phyloP scores from a whole-genome alignment of 2,329 filamentous ascomycete species.

The Hypoxylon sp. region DNA sequence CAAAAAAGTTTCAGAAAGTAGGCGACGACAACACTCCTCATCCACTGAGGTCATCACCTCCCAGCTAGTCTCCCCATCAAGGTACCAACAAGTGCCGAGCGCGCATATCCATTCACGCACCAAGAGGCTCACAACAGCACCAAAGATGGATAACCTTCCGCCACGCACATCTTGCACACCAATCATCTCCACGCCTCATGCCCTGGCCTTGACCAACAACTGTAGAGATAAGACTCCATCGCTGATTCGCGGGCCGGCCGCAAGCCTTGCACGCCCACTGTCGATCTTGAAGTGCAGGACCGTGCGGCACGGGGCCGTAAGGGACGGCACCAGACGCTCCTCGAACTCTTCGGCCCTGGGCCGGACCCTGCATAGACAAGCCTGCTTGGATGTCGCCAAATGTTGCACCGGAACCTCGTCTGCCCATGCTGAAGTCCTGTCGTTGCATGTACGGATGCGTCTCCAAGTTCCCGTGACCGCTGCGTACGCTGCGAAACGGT shows the following conservation, averaged over 20 bases:
- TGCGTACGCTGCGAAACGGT: conserved; percentile 42
- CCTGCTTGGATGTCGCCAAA: not conserved
- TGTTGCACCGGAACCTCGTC: not conserved
- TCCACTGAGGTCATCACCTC: not conserved
- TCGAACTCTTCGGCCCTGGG: not conserved
- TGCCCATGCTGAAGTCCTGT: not conserved
- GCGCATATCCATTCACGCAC: not conserved
- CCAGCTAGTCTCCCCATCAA: not conserved
- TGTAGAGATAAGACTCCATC: conserved; percentile 46
- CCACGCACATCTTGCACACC: conserved; percentile 48
- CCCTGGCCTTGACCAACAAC: conserved; percentile 41
- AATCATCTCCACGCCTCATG: conserved; percentile 41
- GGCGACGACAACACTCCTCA: conserved; percentile 1
- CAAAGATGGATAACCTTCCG: conserved; percentile 41
- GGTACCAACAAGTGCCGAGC: not conserved
- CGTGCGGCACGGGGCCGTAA: not conserved
- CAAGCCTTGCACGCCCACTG: conserved; percentile 43
- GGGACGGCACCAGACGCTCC: not conserved
- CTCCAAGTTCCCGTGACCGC: conserved; percentile 42
- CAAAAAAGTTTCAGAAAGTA: conserved; percentile 3
- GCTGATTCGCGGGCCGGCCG: conserved; percentile 40
- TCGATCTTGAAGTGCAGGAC: not conserved
- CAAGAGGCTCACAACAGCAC: conserved; percentile 40
- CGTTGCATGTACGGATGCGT: conserved; percentile 42
- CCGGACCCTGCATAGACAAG: not conserved